These are phyloP conservation scores for Blastomyces emzantsi DNA, from an alignment of 2,329 filamentous ascomycete species.

Conservation along the genomic window DNA sequence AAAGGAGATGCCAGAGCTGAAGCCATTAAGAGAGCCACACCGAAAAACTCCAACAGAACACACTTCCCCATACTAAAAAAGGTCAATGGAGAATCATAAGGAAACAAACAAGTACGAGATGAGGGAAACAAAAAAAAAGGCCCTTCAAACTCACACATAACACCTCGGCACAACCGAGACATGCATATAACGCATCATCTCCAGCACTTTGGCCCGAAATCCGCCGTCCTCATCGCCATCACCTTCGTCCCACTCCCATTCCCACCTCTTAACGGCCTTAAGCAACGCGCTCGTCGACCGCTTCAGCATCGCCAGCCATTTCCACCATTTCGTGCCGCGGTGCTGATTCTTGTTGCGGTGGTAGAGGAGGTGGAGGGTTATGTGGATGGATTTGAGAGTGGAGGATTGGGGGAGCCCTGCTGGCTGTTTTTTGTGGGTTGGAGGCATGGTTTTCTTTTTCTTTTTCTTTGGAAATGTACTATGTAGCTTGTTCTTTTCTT, in stretches of 20 bases:
- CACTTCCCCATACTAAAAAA: too few species aligned
- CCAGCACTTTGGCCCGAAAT: conserved; percentile 22
- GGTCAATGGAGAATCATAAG: not conserved
- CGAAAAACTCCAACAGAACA: too few species aligned
- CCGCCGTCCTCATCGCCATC: conserved; percentile 37
- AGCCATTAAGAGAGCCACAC: too few species aligned
- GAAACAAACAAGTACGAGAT: not conserved
- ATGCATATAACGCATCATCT: conserved; percentile 23
- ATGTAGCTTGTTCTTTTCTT: too few species aligned
- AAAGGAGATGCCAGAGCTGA: too few species aligned
- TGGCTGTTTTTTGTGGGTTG: not conserved
- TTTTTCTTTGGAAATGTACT: too few species aligned
- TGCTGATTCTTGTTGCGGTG: conserved; percentile 92
- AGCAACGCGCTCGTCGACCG: conserved; percentile 53
- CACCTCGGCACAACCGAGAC: conserved; percentile 32
- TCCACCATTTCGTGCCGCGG: conserved; percentile 71
- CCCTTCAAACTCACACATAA: conserved; percentile 30
- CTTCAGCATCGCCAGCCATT: conserved; percentile 60
- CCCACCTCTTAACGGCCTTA: conserved; percentile 30
- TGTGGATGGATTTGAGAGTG: conserved; percentile 27
- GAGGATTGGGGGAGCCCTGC: conserved; percentile 10
- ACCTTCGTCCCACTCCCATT: conserved; percentile 22
- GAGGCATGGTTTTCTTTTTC: not conserved
- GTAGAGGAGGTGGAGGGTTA: conserved; percentile 58
- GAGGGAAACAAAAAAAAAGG: conserved; percentile 9